Percentiles rank a stretch among this genome's conserved stretches.
These are phyloP conservation scores for Xenoacremonium recifei DNA, from an alignment of 2,329 filamentous ascomycete species.

Conservation along the genomic window DNA sequence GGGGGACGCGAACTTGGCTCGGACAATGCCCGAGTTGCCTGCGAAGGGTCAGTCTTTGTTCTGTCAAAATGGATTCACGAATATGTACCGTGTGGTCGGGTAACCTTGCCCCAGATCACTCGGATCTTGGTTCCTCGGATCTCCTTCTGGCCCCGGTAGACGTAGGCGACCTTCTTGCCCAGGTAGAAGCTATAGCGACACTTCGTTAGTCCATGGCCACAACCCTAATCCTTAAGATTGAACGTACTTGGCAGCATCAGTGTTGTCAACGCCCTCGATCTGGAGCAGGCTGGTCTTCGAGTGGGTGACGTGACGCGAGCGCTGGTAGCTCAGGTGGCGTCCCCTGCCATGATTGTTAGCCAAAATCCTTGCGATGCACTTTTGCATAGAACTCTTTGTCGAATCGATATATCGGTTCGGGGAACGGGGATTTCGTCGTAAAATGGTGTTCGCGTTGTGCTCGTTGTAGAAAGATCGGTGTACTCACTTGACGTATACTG, in stretches of 20 bases:
- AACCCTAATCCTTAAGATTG: constrained; percentile 2
- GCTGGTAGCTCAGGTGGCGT: constrained; percentile 97
- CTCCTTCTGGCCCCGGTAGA: constrained; percentile 95
- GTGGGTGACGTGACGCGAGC: constrained; percentile 88
- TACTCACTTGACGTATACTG: constrained; percentile 90
- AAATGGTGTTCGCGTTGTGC: constrained; percentile 17
- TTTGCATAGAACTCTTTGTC: too few relatives aligned
- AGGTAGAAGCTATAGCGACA: constrained; percentile 79
- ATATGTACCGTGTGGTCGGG: constrained; percentile 82
- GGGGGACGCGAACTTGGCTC: constrained; percentile 95
- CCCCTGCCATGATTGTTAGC: constrained; percentile 60
- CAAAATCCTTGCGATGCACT: constrained; percentile 22
- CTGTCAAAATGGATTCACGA: constrained; percentile 1
- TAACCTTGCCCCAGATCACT: constrained; percentile 99
- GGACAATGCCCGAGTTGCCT: constrained; percentile 98
- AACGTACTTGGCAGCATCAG: constrained; percentile 80
- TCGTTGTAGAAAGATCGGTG: constrained; percentile 7
- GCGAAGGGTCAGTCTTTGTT: constrained; percentile 13
- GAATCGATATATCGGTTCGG: too few relatives aligned
- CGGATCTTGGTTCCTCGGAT: constrained; percentile 97
- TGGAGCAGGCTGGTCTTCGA: constrained; percentile 92
- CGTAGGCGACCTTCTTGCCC: constrained; percentile 98
- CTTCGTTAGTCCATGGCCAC: constrained; percentile 23
- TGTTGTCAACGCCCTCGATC: constrained; percentile 96
- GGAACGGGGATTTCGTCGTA: not conserved